Evolutionary conservation across 352 stramenopile genomes (phyloP).

Genomic region (Aphanomyces euteiches): DNA sequence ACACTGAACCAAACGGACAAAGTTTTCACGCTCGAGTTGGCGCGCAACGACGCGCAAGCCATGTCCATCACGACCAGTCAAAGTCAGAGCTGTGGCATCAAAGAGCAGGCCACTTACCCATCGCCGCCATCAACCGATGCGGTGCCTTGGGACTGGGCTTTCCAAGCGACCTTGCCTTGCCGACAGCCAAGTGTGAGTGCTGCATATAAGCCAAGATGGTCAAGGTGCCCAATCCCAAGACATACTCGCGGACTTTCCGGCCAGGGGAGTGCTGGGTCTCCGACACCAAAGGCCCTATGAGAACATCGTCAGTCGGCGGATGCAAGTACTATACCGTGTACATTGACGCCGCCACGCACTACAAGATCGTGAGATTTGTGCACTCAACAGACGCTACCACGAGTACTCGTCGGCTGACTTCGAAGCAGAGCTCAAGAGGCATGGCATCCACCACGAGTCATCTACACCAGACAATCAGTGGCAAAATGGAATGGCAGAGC

Average conservation of each 20-base stretch:
- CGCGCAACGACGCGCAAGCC: no score
- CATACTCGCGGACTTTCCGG: background rate
- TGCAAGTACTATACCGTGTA: constrained; percentile 22
- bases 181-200: background rate
- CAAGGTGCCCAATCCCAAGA: background rate
- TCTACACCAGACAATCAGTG: constrained; percentile 1
- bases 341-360: background rate
- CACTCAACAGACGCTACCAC: background rate
- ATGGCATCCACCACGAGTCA: no score
- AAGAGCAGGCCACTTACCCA: no score
- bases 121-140: background rate
- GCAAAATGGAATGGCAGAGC: constrained; percentile 38
- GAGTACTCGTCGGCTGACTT: constrained; percentile 12
- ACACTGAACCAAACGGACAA: background rate
- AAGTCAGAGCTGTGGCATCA: no score
- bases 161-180: background rate
- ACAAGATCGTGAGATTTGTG: constrained; percentile 7
- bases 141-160: background rate
- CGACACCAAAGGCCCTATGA: constrained; percentile 20
- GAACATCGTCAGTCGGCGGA: background rate
- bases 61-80: no score
- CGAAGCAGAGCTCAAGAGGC: no score
- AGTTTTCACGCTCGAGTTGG: no score
- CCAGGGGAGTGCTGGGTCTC: constrained; percentile 19
- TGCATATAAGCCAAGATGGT: background rate